phyloP scores from a whole-genome alignment of 2,329 filamentous ascomycete species.

The Botrytis porri region DNA sequence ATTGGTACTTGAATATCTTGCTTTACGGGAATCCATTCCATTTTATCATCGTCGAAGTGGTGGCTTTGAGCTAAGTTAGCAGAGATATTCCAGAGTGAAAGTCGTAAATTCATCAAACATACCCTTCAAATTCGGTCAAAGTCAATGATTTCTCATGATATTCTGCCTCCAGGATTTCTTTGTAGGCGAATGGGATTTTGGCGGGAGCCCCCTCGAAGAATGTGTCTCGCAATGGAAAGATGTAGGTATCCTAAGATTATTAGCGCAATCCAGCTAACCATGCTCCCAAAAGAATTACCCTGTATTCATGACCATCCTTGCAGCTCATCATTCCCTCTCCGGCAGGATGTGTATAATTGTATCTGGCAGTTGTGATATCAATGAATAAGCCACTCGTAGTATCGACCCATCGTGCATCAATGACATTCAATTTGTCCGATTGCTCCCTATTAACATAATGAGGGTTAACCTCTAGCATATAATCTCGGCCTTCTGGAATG shows the following conservation, averaged over 20 bases:
- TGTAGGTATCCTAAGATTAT: conserved; percentile 49
- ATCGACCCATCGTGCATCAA: conserved; percentile 84
- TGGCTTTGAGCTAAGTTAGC: conserved; percentile 37
- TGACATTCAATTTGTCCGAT: conserved; percentile 70
- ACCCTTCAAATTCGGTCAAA: conserved; percentile 53
- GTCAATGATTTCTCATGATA: conserved; percentile 53
- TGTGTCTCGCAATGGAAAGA: conserved; percentile 68
- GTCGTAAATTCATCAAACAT: conserved; percentile 32
- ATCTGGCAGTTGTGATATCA: conserved; percentile 73
- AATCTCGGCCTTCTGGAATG: conserved; percentile 47
- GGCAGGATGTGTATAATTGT: conserved; percentile 40
- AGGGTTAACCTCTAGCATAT: conserved; percentile 76
- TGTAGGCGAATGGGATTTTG: conserved; percentile 63
- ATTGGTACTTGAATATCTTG: conserved; percentile 13
- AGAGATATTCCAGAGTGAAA: not conserved
- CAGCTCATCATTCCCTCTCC: conserved; percentile 48
- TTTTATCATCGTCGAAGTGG: conserved; percentile 42
- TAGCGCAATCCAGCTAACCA: conserved; percentile 5
- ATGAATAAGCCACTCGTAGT: conserved; percentile 72
- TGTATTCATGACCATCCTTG: conserved; percentile 51
- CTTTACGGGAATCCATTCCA: conserved; percentile 37
- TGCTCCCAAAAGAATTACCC: conserved; percentile 37
- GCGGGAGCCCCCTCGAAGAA: conserved; percentile 64
- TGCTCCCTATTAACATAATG: conserved; percentile 60
- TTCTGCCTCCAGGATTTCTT: conserved; percentile 56